These are phyloP conservation scores for Vitis vinifera DNA, from an alignment of 164 flowering plant species.

Conservation along the genomic window DNA sequence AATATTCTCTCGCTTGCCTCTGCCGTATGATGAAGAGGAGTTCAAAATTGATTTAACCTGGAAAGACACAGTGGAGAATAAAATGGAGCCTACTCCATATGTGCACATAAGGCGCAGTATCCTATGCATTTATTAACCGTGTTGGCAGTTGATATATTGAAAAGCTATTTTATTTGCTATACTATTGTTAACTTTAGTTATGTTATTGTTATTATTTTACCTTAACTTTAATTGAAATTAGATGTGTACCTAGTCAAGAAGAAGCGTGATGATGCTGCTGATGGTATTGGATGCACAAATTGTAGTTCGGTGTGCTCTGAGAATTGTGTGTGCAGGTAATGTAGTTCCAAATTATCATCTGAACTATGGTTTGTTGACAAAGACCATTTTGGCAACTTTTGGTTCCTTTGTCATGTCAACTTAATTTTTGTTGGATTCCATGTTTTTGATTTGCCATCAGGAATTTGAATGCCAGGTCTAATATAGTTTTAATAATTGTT, in stretches of 20 bases:
- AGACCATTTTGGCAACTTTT: too few species aligned
- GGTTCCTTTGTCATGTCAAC: too few species aligned
- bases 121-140: slow-evolving; percentile 30
- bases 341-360: too few species aligned
- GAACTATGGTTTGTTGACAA: too few species aligned
- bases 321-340: slow-evolving; percentile 90
- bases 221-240: slow-evolving; percentile 46
- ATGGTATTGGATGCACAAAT: slow-evolving; percentile 71
- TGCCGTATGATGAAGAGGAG: slow-evolving; percentile 74
- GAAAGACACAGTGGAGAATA: slow-evolving; percentile 48
- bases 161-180: neutral
- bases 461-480: too few species aligned
- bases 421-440: too few species aligned
- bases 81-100: slow-evolving; percentile 70
- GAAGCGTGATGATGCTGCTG: slow-evolving; percentile 63
- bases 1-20: slow-evolving; percentile 64
- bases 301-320: slow-evolving; percentile 65
- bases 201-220: neutral
- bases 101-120: slow-evolving; percentile 89
- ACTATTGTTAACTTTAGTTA: neutral
- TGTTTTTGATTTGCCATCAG: too few species aligned
- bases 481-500: too few species aligned
- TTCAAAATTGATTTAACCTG: slow-evolving; percentile 56
- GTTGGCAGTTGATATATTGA: neutral
- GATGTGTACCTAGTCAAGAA: slow-evolving; percentile 87